Base-by-base conservation (phyloP, 2,329 filamentous ascomycete species). In the Aspergillus ochraceus region DNA sequence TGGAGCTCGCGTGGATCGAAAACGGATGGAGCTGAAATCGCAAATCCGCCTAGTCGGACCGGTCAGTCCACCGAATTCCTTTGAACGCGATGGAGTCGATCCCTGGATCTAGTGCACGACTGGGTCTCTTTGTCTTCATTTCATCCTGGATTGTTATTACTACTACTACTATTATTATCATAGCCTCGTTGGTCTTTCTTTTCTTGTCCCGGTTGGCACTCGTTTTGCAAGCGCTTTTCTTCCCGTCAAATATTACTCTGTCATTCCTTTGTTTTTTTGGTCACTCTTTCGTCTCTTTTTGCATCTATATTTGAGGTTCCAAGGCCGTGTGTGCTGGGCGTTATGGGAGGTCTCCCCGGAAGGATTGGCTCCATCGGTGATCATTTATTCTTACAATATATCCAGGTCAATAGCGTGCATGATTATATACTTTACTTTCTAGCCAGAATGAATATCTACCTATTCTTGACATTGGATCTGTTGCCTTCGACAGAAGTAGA, bases 11-110 rank as follows among this genome's bases (percentile, higher is more conserved):
- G 71, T 74, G 14, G 73, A 78, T 55, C 74, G 73, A 30, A 66
- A 75, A 24, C 69, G 74, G 36, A 71, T 70, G 54, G 68, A 71
- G 52, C 56, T 80, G 55, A 79, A 79, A 65, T 69, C 75, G 20
- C 73, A 75, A 52, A 80, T 79, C 51, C 74, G 71, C 50, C 29
- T 79, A 24, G 67, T 79, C 32, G 76, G 77, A 4, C 75, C 75
- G 12, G 69, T 74, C 6, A 73, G 76, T 45, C 68, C 72, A 4
- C 68, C 71, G 55, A 66, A 61, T 36, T 64, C 66, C 10, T 69
- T 66, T 22, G 57, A 49, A 17, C 62, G 63, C 36, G 56, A 50
- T 17, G 63, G 62, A 36, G 55, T 60, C 29, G 66, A 74, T 63
- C 69, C 68, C 12, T 75, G 73, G 73, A 54, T 73, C 42, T 74